Conservation (phyloP, 2,329 filamentous ascomycete species). For the Ustulina deusta region DNA sequence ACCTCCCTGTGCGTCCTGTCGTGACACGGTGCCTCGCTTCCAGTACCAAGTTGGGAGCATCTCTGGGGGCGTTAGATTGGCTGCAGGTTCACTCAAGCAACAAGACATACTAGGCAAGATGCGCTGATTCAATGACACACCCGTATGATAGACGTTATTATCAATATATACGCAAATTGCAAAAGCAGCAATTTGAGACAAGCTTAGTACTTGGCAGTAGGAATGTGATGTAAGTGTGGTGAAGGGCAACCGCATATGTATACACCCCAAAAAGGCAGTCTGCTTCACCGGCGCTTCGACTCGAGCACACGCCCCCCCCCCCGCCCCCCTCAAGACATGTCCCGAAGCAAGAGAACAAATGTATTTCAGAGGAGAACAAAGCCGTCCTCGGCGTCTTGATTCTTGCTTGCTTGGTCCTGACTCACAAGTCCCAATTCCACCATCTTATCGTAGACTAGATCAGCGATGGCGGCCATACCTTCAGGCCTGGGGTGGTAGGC, state of each 20-base stretch:
- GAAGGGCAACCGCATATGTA: conserved; percentile 18
- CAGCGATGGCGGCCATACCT: conserved; percentile 49
- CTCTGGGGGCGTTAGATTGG: conserved; percentile 30
- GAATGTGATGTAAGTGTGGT: conserved; percentile 19
- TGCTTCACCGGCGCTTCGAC: conserved; percentile 1
- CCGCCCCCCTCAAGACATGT: not conserved
- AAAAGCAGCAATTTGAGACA: conserved; percentile 20
- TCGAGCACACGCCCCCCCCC: conserved; percentile 25
- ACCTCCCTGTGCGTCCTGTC: conserved; percentile 31
- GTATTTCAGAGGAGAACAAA: conserved; percentile 36
- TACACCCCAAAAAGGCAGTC: conserved; percentile 14
- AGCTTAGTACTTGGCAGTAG: conserved; percentile 28
- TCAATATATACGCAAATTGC: not conserved
- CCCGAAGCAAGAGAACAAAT: conserved; percentile 11
- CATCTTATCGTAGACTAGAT: conserved; percentile 45
- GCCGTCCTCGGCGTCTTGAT: conserved; percentile 29
- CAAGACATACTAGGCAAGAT: conserved; percentile 20
- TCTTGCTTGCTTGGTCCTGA: conserved; percentile 21
- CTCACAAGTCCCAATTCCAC: conserved; percentile 42
- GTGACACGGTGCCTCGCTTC: conserved; percentile 35
- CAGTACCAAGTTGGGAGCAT: conserved; percentile 21
- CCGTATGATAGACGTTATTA: conserved; percentile 16
- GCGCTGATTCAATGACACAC: conserved; percentile 24
- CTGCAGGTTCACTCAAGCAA: conserved; percentile 14
- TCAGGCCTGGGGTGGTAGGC: conserved; percentile 50